Percentiles rank a stretch among this genome's conserved stretches.
Evolutionary conservation across 75 land plant genomes (phyloP).

Genomic region (Cryptomeria japonica): DNA sequence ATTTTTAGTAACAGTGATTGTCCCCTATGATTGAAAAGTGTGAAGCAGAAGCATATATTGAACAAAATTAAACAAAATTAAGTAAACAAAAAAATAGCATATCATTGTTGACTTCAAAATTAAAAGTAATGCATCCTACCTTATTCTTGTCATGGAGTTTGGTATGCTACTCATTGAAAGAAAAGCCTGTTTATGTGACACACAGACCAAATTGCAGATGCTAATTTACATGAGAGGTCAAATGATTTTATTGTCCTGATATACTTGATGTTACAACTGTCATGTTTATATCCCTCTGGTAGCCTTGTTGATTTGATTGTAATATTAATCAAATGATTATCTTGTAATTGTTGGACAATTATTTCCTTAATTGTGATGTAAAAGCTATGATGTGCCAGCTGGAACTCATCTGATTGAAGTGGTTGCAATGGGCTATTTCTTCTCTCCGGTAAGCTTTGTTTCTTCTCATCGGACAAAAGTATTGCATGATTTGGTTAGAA

Average conservation of each 20-base stretch:
- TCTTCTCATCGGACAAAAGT: background rate
- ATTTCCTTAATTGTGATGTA: slow-evolving; percentile 32
- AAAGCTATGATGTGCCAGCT: slow-evolving; percentile 80
- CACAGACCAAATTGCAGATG: no score
- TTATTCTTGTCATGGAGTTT: background rate
- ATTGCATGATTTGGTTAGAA: background rate
- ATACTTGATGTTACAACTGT: background rate
- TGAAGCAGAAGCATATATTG: background rate
- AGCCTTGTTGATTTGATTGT: background rate
- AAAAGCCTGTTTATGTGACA: no score
- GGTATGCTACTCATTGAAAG: background rate
- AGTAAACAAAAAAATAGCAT: background rate
- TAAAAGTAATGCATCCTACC: background rate
- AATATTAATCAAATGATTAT: background rate
- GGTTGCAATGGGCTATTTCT: slow-evolving; percentile 82
- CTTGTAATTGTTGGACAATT: slow-evolving; percentile 4
- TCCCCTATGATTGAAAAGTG: background rate
- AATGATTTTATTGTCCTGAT: background rate
- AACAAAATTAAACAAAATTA: no score
- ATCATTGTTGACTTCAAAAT: no score
- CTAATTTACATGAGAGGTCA: background rate
- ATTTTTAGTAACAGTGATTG: no score
- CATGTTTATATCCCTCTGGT: background rate
- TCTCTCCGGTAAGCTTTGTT: slow-evolving; percentile 75
- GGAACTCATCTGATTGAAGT: slow-evolving; percentile 99